Percentiles rank a stretch among this genome's conserved stretches.
Evolutionary conservation across 257 asterid species (phyloP).

Genomic region (Nicotiana noctiflora): DNA sequence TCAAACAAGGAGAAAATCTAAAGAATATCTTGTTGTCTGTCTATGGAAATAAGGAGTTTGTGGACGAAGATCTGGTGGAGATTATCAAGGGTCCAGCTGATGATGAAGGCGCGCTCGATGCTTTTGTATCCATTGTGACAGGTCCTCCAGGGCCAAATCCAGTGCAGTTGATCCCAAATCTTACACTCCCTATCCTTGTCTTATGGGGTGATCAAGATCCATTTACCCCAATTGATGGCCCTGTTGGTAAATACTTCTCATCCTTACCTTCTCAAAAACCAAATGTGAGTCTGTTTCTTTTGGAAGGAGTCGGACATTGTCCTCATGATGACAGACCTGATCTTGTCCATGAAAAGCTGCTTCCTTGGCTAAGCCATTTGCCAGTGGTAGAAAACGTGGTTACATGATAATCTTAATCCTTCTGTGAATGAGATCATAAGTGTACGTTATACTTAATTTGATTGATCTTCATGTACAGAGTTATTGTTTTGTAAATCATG

Average conservation of each 20-base stretch:
- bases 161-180: conserved; percentile 51
- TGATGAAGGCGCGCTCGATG: conserved; percentile 93
- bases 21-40: conserved; percentile 52
- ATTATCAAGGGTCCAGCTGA: conserved; percentile 72
- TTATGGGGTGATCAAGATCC: conserved; percentile 88
- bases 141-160: conserved; percentile 98
- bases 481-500: not conserved
- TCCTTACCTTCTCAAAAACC: conserved; percentile 39
- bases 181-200: conserved; percentile 55
- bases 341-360: conserved; percentile 70
- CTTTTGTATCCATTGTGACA: conserved; percentile 83
- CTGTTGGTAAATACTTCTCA: conserved; percentile 85
- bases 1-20: conserved; percentile 58
- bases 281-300: conserved; percentile 47
- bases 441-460: not conserved
- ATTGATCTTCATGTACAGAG: not conserved
- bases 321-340: conserved; percentile 96
- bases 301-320: conserved; percentile 91
- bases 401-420: not conserved
- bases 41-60: conserved; percentile 72
- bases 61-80: conserved; percentile 89
- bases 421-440: not conserved
- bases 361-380: conserved; percentile 74
- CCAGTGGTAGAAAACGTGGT: conserved; percentile 17
- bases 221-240: conserved; percentile 88